Evolutionary conservation across 176 grass and related monocot species (phyloP).

Genomic region (Phoenix dactylifera): DNA sequence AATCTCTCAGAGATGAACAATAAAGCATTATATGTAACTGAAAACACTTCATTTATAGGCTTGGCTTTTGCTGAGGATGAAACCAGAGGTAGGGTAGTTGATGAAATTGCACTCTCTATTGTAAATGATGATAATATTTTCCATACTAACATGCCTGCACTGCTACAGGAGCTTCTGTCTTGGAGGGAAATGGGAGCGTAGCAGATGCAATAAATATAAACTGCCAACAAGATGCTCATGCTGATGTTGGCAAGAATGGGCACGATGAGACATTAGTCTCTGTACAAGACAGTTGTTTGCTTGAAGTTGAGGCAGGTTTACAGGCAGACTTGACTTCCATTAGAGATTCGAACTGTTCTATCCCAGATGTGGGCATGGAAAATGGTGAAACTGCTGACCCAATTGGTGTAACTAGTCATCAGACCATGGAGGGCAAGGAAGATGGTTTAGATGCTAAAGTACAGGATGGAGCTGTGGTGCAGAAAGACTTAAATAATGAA

Average conservation of each 20-base stretch:
- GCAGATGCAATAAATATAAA: constrained; percentile 20
- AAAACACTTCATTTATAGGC: neutral
- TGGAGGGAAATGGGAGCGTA: too few relatives aligned
- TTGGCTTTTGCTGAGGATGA: constrained; percentile 1
- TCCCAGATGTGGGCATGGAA: constrained; percentile 24
- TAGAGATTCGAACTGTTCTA: constrained; percentile 6
- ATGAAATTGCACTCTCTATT: neutral
- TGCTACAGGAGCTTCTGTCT: too few relatives aligned
- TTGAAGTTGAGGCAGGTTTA: constrained; percentile 7
- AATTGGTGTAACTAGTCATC: neutral
- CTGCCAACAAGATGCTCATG: constrained; percentile 21
- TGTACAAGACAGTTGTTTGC: constrained; percentile 22
- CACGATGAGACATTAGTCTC: constrained; percentile 13
- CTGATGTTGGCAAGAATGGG: constrained; percentile 30
- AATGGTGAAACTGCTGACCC: constrained; percentile 13
- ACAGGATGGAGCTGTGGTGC: neutral
- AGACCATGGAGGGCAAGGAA: constrained; percentile 18
- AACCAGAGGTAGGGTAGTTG: constrained; percentile 13
- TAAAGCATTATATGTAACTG: neutral
- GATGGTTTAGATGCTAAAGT: constrained; percentile 24
- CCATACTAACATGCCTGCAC: too few relatives aligned
- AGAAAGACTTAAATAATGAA: constrained; percentile 24
- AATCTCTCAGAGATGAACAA: constrained; percentile 1
- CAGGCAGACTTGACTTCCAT: constrained; percentile 13
- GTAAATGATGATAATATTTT: too few relatives aligned